A percentile compares a stretch with the other conserved stretches of the same genome.
Conservation (phyloP, 768 basidiomycete genomes). For the Termitomyces sp. region DNA sequence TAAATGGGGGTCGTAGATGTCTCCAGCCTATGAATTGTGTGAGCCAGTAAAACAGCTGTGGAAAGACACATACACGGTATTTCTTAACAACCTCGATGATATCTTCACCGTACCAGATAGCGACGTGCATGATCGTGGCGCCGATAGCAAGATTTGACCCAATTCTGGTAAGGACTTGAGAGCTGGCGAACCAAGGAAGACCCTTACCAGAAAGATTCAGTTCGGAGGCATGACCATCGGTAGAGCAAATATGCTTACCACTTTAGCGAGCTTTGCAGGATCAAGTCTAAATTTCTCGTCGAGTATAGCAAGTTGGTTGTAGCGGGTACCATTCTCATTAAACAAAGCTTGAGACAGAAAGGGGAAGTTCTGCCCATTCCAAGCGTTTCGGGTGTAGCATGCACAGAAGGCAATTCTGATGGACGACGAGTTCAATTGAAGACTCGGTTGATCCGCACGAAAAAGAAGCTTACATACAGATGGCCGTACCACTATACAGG, state of each 20-base stretch:
- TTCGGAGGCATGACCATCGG: background rate
- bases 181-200: slow-evolving; percentile 41
- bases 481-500: slow-evolving; percentile 38
- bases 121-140: slow-evolving; percentile 45
- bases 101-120: slow-evolving; percentile 50
- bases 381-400: slow-evolving; percentile 42
- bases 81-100: slow-evolving; percentile 35
- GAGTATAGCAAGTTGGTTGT: slow-evolving; percentile 48
- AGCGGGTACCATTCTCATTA: slow-evolving; percentile 40
- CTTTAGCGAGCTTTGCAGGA: slow-evolving; percentile 34
- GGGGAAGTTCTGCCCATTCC: slow-evolving; percentile 56
- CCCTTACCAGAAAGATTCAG: slow-evolving; percentile 18
- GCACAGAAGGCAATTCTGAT: slow-evolving; percentile 38
- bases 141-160: slow-evolving; percentile 33
- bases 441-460: background rate
- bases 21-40: slow-evolving; percentile 19
- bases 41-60: background rate
- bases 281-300: slow-evolving; percentile 46
- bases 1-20: slow-evolving; percentile 47
- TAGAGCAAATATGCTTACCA: background rate
- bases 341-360: slow-evolving; percentile 50
- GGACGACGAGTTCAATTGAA: background rate
- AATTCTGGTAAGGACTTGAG: slow-evolving; percentile 37
- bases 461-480: slow-evolving; percentile 40
- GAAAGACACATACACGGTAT: slow-evolving; percentile 28